Base-by-base conservation (phyloP, 495 filamentous ascomycete species). In the Chaetomidium leptoderma region DNA sequence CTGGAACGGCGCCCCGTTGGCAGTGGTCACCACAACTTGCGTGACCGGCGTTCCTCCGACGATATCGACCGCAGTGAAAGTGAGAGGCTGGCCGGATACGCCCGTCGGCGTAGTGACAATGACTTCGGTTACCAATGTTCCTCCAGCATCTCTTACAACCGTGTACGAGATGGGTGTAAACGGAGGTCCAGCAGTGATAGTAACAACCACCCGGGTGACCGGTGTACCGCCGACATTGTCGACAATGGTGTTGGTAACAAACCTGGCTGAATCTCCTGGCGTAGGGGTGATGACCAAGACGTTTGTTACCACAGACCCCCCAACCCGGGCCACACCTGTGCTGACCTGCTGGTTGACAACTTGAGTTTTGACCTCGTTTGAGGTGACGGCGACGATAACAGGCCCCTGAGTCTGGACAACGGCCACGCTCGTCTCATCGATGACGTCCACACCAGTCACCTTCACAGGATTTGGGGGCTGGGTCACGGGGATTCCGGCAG, bases 281-380 rank as follows among this genome's bases (percentile, higher is more conserved):
- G 59, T 45, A 6, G 66, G 66, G 3, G 66, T 69, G 36, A 69
- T 54, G 14, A 69, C 64, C 26, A 69, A 48, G 10, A 59, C 7
- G 13, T 62, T 58, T 17, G 64, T 69, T 7, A 66, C 63, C 4
- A 29, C 57, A 9, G 48, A 27, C 5, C 62, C 66, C 7, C 59
- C 63, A 44, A 69, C 43, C 19, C 40, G 40, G 1, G 30, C 53
- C 2, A 65, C 60, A 0, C 60, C 65, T 11, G 58, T 66, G 33
- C 56, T 52, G 30, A 63, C 32, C 4, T 54, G 57, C 27, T 48
- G 45, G 3, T 47, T 44, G n/a, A 62, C 17, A 11, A 65, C 65
- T n/a, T 58, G 13, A 2, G 65, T 68, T 24, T 54, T 23, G 16
- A 65, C 59, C 21, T 60, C 39, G 23, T 60, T 21, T 0, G 53